Evolutionary conservation across 495 filamentous ascomycete species (phyloP).

Genomic region (Lophiotrema nucula): DNA sequence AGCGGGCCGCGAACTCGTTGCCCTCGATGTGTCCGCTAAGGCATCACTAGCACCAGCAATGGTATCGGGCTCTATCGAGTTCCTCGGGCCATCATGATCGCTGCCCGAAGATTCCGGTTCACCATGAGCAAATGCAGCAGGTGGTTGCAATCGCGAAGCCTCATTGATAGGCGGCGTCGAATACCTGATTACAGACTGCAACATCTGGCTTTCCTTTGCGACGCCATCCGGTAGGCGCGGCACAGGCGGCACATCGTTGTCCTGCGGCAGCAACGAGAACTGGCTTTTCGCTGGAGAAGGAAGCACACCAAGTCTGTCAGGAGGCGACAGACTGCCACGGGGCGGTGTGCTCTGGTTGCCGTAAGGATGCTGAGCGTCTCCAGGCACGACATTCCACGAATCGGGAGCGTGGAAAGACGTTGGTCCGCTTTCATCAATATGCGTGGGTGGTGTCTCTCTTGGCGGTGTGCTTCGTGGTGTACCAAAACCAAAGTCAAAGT

Average conservation of each 20-base stretch:
- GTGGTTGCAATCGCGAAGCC: too few relatives aligned
- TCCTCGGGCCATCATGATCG: background rate
- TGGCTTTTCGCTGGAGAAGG: constrained; percentile 32
- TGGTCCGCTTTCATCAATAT: constrained; percentile 16
- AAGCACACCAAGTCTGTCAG: constrained; percentile 30
- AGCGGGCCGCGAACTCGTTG: background rate
- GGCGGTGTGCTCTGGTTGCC: constrained; percentile 22
- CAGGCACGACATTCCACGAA: constrained; percentile 23
- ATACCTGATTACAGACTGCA: constrained; percentile 29
- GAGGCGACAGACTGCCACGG: constrained; percentile 27
- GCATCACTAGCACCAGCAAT: background rate
- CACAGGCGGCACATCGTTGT: constrained; percentile 27
- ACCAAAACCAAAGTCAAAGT: constrained; percentile 15
- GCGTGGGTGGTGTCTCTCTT: constrained; percentile 24
- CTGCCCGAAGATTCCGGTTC: background rate
- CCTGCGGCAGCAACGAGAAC: constrained; percentile 22
- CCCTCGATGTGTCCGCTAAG: background rate
- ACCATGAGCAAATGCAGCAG: background rate
- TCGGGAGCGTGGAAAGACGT: constrained; percentile 31
- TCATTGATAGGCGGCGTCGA: constrained; percentile 12
- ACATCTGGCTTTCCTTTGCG: constrained; percentile 9
- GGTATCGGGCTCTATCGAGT: background rate
- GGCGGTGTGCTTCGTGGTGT: constrained; percentile 21
- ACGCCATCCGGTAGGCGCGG: constrained; percentile 24
- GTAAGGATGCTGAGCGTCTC: too few relatives aligned